Percentiles rank a stretch among this genome's conserved stretches.
phyloP scores from a whole-genome alignment of 306 rosid genomes.

The Gynostemma pentaphyllum region DNA sequence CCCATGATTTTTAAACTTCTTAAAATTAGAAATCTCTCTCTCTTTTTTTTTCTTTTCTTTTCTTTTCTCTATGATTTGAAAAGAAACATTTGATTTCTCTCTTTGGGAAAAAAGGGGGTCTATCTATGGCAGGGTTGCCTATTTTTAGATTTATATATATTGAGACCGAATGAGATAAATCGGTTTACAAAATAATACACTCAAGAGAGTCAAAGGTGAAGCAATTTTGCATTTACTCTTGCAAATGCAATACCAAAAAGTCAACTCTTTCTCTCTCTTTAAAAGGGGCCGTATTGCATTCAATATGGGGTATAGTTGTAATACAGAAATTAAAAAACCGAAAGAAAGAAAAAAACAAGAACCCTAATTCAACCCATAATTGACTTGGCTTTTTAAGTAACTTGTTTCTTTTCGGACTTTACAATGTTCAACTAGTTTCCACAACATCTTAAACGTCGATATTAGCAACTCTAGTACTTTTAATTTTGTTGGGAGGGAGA shows the following conservation, averaged over 20 bases:
- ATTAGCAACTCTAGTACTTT: no score
- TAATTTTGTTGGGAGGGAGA: no score
- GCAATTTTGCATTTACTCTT: conserved; percentile 42
- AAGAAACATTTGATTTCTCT: background rate
- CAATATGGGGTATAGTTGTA: conserved; percentile 20
- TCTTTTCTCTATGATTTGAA: background rate
- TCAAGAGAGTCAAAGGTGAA: conserved; percentile 29
- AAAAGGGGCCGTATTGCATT: conserved; percentile 25
- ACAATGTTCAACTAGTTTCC: background rate
- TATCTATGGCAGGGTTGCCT: conserved; percentile 23
- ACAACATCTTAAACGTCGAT: background rate
- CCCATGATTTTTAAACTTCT: conserved; percentile 26
- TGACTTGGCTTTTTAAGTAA: background rate
- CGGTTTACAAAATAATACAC: background rate
- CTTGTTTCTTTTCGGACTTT: background rate
- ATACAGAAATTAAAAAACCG: conserved; percentile 14
- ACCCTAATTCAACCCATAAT: conserved; percentile 9
- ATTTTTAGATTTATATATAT: conserved; percentile 13
- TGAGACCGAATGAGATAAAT: conserved; percentile 16
- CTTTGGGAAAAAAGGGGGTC: background rate
- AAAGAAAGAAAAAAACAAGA: background rate
- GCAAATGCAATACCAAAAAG: conserved; percentile 27
- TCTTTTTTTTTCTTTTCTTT: background rate
- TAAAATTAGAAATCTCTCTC: no score
- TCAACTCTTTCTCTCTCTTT: conserved; percentile 18